Percentiles rank a stretch among this genome's conserved stretches.
These are phyloP conservation scores for Silybum marianum DNA, from an alignment of 129 eudicot species.

Conservation along the genomic window DNA sequence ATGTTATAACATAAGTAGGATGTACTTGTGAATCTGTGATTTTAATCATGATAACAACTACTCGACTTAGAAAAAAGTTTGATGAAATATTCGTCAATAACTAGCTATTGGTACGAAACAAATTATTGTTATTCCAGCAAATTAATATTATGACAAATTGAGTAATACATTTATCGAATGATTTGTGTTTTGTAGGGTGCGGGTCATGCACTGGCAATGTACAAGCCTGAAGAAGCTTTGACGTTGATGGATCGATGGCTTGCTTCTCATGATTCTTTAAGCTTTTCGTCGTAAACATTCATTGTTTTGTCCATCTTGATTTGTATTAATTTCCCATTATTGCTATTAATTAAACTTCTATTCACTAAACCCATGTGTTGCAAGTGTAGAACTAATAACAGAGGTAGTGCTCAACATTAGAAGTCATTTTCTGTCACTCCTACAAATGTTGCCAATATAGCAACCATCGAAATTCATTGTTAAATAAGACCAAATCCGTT, in stretches of 20 bases:
- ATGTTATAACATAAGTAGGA: neutral
- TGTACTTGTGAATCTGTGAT: neutral
- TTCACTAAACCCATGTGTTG: neutral
- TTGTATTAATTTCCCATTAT: neutral
- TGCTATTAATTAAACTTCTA: neutral
- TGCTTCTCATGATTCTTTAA: slow-evolving; percentile 1
- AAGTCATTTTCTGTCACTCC: neutral
- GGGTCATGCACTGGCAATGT: slow-evolving; percentile 22
- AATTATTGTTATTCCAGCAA: neutral
- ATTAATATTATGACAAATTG: neutral
- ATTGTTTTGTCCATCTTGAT: neutral
- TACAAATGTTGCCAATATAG: neutral
- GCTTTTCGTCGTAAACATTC: neutral
- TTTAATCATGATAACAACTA: neutral
- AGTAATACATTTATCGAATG: neutral
- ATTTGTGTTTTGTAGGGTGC: slow-evolving; percentile 28
- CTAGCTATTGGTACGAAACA: neutral
- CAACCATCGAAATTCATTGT: neutral
- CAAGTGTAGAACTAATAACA: neutral
- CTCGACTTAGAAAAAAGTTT: neutral
- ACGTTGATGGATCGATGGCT: slow-evolving; percentile 21
- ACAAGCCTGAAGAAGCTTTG: slow-evolving; percentile 33
- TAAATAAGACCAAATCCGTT: neutral
- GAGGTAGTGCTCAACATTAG: neutral
- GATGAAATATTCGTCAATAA: neutral